Conservation (phyloP, 2,329 filamentous ascomycete genomes). For the Calonectria honghensis region DNA sequence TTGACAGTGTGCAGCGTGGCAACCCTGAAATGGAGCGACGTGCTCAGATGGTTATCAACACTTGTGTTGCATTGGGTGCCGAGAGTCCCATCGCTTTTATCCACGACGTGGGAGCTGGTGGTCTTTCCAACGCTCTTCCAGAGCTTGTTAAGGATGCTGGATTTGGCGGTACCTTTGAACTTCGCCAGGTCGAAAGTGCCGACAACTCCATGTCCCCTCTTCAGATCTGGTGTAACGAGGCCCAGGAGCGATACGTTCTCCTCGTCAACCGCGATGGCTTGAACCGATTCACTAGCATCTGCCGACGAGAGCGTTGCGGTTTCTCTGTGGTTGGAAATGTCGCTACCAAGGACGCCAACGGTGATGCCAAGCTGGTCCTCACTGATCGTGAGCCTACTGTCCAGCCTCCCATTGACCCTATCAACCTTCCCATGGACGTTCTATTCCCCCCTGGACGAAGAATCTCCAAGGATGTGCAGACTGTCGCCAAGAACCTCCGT, state of each 20-base stretch:
- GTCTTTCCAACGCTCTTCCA: conserved; percentile 81
- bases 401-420: conserved; percentile 79
- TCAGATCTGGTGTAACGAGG: conserved; percentile 96
- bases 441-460: conserved; percentile 83
- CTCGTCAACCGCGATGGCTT: conserved; percentile 88
- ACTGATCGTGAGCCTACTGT: conserved; percentile 86
- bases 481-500: conserved; percentile 72
- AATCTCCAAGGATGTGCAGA: conserved; percentile 54
- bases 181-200: conserved; percentile 94
- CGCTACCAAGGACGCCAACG: conserved; percentile 75
- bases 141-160: conserved; percentile 95
- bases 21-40: conserved; percentile 97
- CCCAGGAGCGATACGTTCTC: conserved; percentile 94
- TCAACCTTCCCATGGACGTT: conserved; percentile 91
- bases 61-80: conserved; percentile 88
- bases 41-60: conserved; percentile 98
- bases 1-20: conserved; percentile 96
- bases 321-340: conserved; percentile 94
- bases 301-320: conserved; percentile 89
- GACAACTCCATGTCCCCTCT: conserved; percentile 95
- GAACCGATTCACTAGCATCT: conserved; percentile 83
- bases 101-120: conserved; percentile 97
- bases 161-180: conserved; percentile 91
- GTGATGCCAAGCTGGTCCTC: conserved; percentile 84
- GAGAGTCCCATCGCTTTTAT: conserved; percentile 97